phyloP scores from a whole-genome alignment of 192 early-diverging fungal genomes.

The Rhizophagus clarus region DNA sequence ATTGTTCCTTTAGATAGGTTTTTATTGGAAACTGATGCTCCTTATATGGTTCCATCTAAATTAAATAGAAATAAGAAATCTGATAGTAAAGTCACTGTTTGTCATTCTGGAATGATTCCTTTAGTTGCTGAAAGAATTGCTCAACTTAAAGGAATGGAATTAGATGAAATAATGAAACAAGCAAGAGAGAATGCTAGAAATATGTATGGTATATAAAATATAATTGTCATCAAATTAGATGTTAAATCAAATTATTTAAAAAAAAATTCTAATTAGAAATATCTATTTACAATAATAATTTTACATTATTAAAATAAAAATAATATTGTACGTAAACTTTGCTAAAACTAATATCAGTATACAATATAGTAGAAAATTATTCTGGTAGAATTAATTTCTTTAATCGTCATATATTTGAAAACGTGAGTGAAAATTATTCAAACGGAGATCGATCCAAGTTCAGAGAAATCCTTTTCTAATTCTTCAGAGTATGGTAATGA shows the following conservation, averaged over 20 bases:
- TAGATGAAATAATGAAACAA: conserved; percentile 18
- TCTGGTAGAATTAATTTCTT: background rate
- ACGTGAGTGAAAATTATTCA: background rate
- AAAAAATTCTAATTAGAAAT: background rate
- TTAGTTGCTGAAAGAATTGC: conserved; percentile 30
- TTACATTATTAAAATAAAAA: background rate
- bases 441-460: background rate
- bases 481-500: background rate
- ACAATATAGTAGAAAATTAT: background rate
- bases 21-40: conserved; percentile 33
- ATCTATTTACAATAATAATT: background rate
- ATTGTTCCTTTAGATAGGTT: conserved; percentile 21
- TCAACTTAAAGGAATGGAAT: conserved; percentile 13
- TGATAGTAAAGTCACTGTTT: conserved; percentile 9
- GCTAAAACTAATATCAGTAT: background rate
- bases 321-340: background rate
- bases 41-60: conserved; percentile 28
- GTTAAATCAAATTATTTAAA: background rate
- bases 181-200: conserved; percentile 33
- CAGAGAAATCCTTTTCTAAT: background rate
- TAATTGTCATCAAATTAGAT: background rate
- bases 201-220: conserved; percentile 31
- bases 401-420: background rate
- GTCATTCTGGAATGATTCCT: conserved; percentile 36
- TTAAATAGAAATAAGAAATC: conserved; percentile 28